These are phyloP conservation scores for Fistulifera pelliculosa DNA, from an alignment of 108 stramenopile genomes.

Conservation along the genomic window DNA sequence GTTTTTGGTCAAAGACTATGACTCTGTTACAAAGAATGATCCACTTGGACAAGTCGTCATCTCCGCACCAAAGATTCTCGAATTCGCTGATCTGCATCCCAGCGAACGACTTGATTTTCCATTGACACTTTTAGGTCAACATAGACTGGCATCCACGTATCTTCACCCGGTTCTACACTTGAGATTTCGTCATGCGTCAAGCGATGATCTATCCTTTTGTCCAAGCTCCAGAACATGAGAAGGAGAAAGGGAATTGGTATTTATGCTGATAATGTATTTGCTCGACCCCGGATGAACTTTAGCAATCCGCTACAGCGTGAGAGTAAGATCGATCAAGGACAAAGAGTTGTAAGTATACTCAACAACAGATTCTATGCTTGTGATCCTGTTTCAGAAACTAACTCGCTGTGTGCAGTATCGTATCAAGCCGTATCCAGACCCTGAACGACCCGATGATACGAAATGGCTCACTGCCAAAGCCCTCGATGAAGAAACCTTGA, in stretches of 20 bases:
- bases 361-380: too few species aligned
- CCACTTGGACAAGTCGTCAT: conserved; percentile 39
- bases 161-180: conserved; percentile 11
- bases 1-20: conserved; percentile 64
- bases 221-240: conserved; percentile 5
- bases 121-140: conserved; percentile 1
- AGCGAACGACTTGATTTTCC: conserved; percentile 38
- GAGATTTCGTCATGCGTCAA: conserved; percentile 7
- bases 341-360: neutral
- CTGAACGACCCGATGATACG: conserved; percentile 32
- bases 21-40: conserved; percentile 31
- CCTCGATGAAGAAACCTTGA: conserved; percentile 15
- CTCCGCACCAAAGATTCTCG: conserved; percentile 9
- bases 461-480: conserved; percentile 34
- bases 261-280: conserved; percentile 19
- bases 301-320: conserved; percentile 11
- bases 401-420: conserved; percentile 39
- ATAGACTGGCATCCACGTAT: neutral
- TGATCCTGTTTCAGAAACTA: too few species aligned
- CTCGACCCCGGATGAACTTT: conserved; percentile 5
- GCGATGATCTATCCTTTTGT: conserved; percentile 13
- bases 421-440: conserved; percentile 55
- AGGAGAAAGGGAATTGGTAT: conserved; percentile 15
- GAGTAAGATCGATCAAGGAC: conserved; percentile 4
- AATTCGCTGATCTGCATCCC: conserved; percentile 19